Conservation (phyloP, 176 grass and related monocot species). For the Bromus sterilis region DNA sequence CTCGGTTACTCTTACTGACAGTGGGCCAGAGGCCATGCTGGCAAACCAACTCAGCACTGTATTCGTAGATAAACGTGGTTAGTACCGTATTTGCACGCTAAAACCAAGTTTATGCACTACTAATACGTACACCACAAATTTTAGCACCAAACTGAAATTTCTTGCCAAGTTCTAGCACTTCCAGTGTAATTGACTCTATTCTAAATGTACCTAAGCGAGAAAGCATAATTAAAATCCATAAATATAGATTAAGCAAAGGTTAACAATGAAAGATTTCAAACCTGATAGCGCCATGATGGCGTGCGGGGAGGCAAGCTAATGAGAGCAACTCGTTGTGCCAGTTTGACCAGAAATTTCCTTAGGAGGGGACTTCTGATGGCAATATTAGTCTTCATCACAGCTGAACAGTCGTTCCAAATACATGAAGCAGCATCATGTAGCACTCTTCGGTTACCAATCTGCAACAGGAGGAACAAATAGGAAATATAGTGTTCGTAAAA, state of each 20-base stretch:
- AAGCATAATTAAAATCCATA: background rate
- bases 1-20: no score
- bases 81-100: no score
- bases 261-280: conserved; percentile 20
- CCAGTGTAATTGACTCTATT: no score
- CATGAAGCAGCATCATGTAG: conserved; percentile 49
- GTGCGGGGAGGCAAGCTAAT: conserved; percentile 70
- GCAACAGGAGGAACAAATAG: conserved; percentile 24
- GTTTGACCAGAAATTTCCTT: conserved; percentile 86
- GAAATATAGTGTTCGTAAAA: background rate
- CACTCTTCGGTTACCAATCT: conserved; percentile 65
- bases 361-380: conserved; percentile 76
- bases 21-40: no score
- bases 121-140: no score
- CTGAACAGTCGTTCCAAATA: conserved; percentile 72
- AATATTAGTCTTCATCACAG: conserved; percentile 72
- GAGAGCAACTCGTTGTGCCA: conserved; percentile 70
- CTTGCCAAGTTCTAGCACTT: no score
- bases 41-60: no score
- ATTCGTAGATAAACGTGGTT: no score
- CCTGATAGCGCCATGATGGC: conserved; percentile 78
- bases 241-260: background rate
- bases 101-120: no score
- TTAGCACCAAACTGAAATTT: no score
- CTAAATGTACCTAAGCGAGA: conserved; percentile 12